Conservation (phyloP, 805 yeast genomes). For the Pichia ethanolica region DNA sequence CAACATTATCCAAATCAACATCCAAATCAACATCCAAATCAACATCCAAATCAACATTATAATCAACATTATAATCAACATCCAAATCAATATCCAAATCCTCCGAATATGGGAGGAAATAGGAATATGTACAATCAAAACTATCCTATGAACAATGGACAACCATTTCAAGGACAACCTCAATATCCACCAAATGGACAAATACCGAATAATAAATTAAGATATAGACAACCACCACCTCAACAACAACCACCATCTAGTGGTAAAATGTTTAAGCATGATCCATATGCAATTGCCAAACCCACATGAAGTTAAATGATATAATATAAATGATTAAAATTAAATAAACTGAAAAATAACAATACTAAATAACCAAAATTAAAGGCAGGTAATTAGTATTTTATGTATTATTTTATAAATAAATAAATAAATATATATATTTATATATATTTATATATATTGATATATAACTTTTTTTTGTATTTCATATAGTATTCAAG, state of each 20-base stretch:
- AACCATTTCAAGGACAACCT: slow-evolving; percentile 8
- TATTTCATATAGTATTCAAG: too few species aligned
- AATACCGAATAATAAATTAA: neutral
- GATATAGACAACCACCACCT: slow-evolving; percentile 12
- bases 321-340: neutral
- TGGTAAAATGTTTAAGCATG: slow-evolving; percentile 14
- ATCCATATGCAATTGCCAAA: slow-evolving; percentile 21
- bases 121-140: neutral
- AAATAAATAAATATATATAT: too few species aligned
- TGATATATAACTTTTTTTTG: too few species aligned
- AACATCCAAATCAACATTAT: too few species aligned
- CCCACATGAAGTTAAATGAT: slow-evolving; percentile 2
- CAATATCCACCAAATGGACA: neutral
- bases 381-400: too few species aligned
- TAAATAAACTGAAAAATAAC: too few species aligned
- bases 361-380: too few species aligned
- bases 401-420: too few species aligned
- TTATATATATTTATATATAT: too few species aligned
- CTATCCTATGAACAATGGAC: neutral
- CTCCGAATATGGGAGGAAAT: neutral
- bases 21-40: slow-evolving; percentile 11
- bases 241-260: slow-evolving; percentile 9
- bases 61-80: slow-evolving; percentile 1
- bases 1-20: slow-evolving; percentile 2
- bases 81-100: neutral